phyloP scores from a whole-genome alignment of 208 protist genomes.

The Vickermania ingenoplastis region DNA sequence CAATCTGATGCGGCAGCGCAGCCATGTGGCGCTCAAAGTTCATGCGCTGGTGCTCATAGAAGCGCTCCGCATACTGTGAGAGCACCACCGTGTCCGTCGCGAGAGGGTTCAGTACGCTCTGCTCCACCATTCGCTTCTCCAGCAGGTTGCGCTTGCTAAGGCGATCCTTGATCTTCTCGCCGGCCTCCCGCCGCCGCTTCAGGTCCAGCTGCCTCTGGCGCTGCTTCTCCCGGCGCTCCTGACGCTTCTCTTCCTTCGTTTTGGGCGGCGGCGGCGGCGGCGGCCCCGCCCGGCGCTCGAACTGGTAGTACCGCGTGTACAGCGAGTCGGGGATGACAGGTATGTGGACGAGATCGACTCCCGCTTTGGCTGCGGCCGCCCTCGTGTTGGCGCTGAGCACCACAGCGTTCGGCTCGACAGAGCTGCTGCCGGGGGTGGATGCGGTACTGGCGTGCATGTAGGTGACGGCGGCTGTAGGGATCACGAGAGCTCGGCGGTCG shows the following conservation, averaged over 20 bases:
- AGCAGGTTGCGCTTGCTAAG: conserved; percentile 51
- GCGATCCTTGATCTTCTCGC: conserved; percentile 28
- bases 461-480: conserved; percentile 17
- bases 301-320: too few species aligned
- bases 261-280: too few species aligned
- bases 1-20: conserved; percentile 62
- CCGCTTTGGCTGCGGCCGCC: too few species aligned
- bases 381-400: conserved; percentile 40
- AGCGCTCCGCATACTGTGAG: conserved; percentile 65
- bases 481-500: too few species aligned
- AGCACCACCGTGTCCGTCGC: conserved; percentile 49
- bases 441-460: conserved; percentile 19
- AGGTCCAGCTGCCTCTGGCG: conserved; percentile 3
- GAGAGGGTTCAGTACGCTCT: conserved; percentile 65
- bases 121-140: conserved; percentile 41
- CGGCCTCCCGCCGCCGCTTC: too few species aligned
- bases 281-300: conserved; percentile 51
- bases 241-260: conserved; percentile 37
- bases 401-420: conserved; percentile 42
- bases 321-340: conserved; percentile 31
- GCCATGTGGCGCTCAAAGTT: conserved; percentile 76
- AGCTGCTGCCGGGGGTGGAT: conserved; percentile 47
- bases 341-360: neutral
- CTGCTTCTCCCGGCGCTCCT: conserved; percentile 18
- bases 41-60: conserved; percentile 58